Conservation (phyloP, 148 eudicot genomes). For the Selenicereus undatus region DNA sequence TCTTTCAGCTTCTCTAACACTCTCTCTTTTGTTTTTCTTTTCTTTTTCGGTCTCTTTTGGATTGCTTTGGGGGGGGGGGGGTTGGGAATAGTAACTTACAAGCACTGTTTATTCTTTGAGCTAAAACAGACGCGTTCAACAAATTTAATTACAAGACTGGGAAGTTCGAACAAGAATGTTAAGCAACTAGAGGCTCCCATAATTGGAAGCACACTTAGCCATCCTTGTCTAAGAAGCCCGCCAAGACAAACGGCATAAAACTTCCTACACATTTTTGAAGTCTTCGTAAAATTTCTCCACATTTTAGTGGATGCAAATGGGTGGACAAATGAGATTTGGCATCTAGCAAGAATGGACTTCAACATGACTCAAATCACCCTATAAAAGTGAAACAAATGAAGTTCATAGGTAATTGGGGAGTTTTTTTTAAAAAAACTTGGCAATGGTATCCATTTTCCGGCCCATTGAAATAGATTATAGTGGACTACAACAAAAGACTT, state of each 20-base stretch:
- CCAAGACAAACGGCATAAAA: constrained; percentile 21
- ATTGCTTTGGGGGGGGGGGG: no score
- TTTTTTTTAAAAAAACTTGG: background rate
- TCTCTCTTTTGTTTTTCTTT: no score
- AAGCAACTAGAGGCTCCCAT: constrained; percentile 21
- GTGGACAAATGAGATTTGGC: constrained; percentile 22
- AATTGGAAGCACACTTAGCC: constrained; percentile 25
- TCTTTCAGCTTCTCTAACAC: no score
- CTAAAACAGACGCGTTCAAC: constrained; percentile 34
- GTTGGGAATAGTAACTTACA: no score
- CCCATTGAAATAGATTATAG: no score
- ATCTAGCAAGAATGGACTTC: constrained; percentile 32
- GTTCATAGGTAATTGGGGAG: constrained; percentile 36
- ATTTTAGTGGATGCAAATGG: background rate
- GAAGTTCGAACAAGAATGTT: constrained; percentile 28
- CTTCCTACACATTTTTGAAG: constrained; percentile 10
- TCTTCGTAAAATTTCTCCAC: constrained; percentile 17
- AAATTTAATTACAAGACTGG: constrained; percentile 43
- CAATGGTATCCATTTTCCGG: no score
- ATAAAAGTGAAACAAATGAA: constrained; percentile 36
- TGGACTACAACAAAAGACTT: no score
- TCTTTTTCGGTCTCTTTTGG: no score
- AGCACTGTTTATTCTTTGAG: background rate
- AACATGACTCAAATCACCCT: constrained; percentile 16
- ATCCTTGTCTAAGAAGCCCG: constrained; percentile 36